Base-by-base conservation (phyloP, 306 rosid species). In the Glycine soja region DNA sequence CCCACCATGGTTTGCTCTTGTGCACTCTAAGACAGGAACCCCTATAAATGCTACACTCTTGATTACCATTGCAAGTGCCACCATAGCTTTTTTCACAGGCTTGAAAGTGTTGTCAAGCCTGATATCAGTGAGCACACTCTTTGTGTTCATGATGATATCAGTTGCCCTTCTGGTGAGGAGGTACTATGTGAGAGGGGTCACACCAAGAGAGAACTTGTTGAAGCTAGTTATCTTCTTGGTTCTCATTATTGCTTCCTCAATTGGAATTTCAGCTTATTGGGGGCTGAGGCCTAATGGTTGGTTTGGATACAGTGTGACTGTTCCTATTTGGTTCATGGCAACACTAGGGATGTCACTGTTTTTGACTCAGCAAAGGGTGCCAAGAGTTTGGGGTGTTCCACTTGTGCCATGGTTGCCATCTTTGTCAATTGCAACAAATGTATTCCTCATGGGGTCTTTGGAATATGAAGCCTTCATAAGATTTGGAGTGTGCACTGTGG, bases 341-440 rank as follows among this genome's bases (percentile, higher is more conserved):
- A 91, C 96, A 48, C 69, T 85, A 34, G 94, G 90, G 14, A 84
- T 93, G 72, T 79, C 90, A 15, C 6, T 88, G n/a, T 73, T 83
- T 59, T 64, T 91, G 76, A 86, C 85, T 16, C 91, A 87, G 70
- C 91, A 90, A 83, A 90, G 94, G 83, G 66, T 63, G n/a, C 94
- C 97, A 5, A 93, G 57, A 54, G 89, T 91, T 75, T 93, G 96
- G 97, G 97, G 92, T 0, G 97, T 93, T 48, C 97, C 96, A 5
- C 89, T 91, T 52, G 96, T 93, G 7, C 97, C 97, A 45, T 91
- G 97, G 96, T 45, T 93, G 36, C 97, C 97, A 18, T 89, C 92
- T 74, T 67, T 90, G 82, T 93, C 97, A 38, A 90, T 93, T 53
- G 97, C 90, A 4, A 87, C 79, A 10, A 93, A 91, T 83, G 10